Evolutionary conservation across 2,329 filamentous ascomycete species (phyloP).

Genomic region (Mycosphaerella arachidis): DNA sequence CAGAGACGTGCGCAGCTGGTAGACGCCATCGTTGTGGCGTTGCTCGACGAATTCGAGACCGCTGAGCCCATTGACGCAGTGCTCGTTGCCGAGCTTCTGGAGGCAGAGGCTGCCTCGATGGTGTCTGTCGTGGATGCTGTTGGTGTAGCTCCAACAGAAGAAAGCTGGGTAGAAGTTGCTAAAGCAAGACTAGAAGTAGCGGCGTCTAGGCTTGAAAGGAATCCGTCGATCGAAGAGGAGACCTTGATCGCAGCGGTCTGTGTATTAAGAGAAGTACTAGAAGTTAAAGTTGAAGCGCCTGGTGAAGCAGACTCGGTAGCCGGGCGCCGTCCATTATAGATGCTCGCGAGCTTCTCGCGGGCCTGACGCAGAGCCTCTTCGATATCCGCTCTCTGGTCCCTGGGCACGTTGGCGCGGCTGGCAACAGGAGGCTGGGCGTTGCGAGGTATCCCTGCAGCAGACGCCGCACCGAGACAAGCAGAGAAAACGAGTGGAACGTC

Average conservation of each 20-base stretch:
- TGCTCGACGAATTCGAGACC: constrained; percentile 4
- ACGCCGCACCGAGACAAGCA: constrained; percentile 15
- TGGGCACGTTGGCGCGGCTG: constrained; percentile 10
- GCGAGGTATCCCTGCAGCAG: constrained; percentile 25
- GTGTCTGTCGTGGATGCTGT: background rate
- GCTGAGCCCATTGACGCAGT: constrained; percentile 2
- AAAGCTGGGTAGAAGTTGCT: background rate
- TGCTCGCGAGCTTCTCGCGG: constrained; percentile 11
- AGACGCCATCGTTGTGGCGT: constrained; percentile 9
- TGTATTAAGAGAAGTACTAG: constrained; percentile 17
- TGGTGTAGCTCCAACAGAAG: background rate
- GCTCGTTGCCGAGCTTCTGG: background rate
- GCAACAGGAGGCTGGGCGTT: constrained; percentile 7
- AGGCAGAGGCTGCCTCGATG: background rate
- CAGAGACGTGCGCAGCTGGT: constrained; percentile 20
- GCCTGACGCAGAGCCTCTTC: constrained; percentile 15
- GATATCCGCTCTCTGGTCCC: constrained; percentile 18
- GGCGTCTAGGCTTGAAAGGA: constrained; percentile 1
- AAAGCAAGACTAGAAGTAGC: constrained; percentile 2
- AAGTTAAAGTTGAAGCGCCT: constrained; percentile 5
- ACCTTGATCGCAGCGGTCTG: background rate
- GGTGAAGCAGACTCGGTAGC: constrained; percentile 11
- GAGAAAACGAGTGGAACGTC: constrained; percentile 23
- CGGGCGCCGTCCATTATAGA: constrained; percentile 13
- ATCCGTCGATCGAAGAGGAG: constrained; percentile 2